Evolutionary conservation across 306 rosid species (phyloP).

Genomic region (Rosa rugosa): DNA sequence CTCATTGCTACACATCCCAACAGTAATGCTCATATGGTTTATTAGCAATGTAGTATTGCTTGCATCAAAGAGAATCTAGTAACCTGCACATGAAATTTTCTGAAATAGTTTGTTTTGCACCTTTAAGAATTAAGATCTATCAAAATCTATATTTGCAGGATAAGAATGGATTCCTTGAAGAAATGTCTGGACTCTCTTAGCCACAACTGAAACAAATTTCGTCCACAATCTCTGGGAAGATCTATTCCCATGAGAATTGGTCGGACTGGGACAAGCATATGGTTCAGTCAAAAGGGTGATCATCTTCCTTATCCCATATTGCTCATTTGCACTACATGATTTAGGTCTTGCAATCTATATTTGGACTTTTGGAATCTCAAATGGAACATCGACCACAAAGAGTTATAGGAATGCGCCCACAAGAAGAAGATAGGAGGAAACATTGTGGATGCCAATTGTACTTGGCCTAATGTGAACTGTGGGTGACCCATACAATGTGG

Average conservation of each 20-base stretch:
- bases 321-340: neutral
- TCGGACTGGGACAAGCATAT: conserved; percentile 28
- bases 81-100: conserved; percentile 24
- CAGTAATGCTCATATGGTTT: conserved; percentile 40
- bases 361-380: conserved; percentile 15
- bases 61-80: conserved; percentile 36
- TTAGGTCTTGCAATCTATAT: neutral
- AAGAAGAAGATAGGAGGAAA: conserved; percentile 24
- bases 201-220: conserved; percentile 27
- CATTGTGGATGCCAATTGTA: conserved; percentile 33
- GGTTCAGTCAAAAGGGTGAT: conserved; percentile 8
- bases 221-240: conserved; percentile 39
- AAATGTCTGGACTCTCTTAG: conserved; percentile 37
- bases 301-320: neutral
- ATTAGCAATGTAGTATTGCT: conserved; percentile 33
- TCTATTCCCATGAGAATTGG: conserved; percentile 36
- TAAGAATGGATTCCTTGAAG: conserved; percentile 44
- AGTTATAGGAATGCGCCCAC: conserved; percentile 19
- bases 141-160: conserved; percentile 26
- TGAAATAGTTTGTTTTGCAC: neutral
- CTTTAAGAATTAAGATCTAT: conserved; percentile 15
- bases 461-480: conserved; percentile 25
- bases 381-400: conserved; percentile 13
- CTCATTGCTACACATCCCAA: conserved; percentile 40
- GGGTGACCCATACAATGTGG: conserved; percentile 48